Conservation (phyloP, 2,329 filamentous ascomycete species). For the Uncinocarpus reesii region DNA sequence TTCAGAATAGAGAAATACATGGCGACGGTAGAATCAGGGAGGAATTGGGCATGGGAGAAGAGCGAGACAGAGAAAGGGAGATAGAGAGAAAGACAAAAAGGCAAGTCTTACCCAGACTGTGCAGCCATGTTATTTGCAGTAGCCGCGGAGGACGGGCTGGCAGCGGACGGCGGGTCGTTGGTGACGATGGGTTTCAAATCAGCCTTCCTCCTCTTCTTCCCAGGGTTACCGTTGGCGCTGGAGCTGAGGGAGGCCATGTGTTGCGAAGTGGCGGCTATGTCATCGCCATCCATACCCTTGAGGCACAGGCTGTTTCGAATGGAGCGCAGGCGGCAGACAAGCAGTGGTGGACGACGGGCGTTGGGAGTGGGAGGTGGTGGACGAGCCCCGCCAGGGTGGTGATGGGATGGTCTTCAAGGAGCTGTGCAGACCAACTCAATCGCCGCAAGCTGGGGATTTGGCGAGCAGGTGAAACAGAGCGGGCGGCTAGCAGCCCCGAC, state of each 20-base stretch:
- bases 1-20: background rate
- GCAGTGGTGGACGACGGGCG: background rate
- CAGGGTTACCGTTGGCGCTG: slow-evolving; percentile 45
- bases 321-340: background rate
- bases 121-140: slow-evolving; percentile 8
- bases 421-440: no score
- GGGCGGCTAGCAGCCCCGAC: no score
- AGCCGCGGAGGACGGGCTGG: background rate
- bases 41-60: background rate
- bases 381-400: no score
- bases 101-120: background rate
- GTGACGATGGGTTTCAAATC: slow-evolving; percentile 58
- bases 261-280: background rate
- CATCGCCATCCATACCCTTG: slow-evolving; percentile 1
- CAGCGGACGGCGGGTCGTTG: slow-evolving; percentile 40
- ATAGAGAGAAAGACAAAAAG: background rate
- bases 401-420: no score
- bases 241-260: slow-evolving; percentile 24
- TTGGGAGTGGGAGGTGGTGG: no score
- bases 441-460: no score
- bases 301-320: no score
- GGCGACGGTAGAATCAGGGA: background rate
- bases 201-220: slow-evolving; percentile 57
- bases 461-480: no score
- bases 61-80: background rate